Conservation (phyloP, 2,329 filamentous ascomycete species). For the Fusarium cicatricum region DNA sequence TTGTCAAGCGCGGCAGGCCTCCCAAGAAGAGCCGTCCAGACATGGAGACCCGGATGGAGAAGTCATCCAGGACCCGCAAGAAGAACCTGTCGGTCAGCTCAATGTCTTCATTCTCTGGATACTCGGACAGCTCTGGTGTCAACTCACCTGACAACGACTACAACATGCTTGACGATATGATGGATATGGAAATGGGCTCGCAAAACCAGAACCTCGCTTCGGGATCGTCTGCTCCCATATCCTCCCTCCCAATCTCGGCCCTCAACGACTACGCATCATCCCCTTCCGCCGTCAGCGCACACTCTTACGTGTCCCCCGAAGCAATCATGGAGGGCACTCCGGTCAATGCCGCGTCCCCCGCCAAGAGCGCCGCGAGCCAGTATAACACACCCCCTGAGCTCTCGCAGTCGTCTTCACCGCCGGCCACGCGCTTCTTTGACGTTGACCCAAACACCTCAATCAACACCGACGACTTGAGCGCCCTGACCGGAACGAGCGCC, state of each 20-base stretch:
- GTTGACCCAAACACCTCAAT: slow-evolving; percentile 51
- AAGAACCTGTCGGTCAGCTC: slow-evolving; percentile 60
- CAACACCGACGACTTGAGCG: slow-evolving; percentile 44
- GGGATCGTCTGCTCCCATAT: slow-evolving; percentile 58
- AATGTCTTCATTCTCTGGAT: slow-evolving; percentile 63
- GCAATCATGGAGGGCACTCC: slow-evolving; percentile 51
- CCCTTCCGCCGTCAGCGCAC: slow-evolving; percentile 49
- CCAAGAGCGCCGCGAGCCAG: slow-evolving; percentile 60
- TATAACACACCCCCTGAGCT: slow-evolving; percentile 68
- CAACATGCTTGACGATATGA: slow-evolving; percentile 58
- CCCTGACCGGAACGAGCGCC: slow-evolving; percentile 42
- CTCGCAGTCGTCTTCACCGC: slow-evolving; percentile 67
- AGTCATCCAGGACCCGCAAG: slow-evolving; percentile 64
- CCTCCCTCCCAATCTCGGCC: slow-evolving; percentile 44
- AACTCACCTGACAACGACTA: slow-evolving; percentile 62
- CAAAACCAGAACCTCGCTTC: slow-evolving; percentile 44
- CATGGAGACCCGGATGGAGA: slow-evolving; percentile 63
- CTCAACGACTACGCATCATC: slow-evolving; percentile 49
- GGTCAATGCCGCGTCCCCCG: slow-evolving; percentile 55
- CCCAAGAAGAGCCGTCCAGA: slow-evolving; percentile 66
- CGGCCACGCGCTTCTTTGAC: slow-evolving; percentile 58
- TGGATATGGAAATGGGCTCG: slow-evolving; percentile 52
- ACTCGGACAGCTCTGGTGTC: slow-evolving; percentile 63
- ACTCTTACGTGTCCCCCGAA: slow-evolving; percentile 58
- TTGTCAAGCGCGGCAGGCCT: slow-evolving; percentile 69